phyloP scores from a whole-genome alignment of 805 yeast species.

The Nadsonia fulvescens region DNA sequence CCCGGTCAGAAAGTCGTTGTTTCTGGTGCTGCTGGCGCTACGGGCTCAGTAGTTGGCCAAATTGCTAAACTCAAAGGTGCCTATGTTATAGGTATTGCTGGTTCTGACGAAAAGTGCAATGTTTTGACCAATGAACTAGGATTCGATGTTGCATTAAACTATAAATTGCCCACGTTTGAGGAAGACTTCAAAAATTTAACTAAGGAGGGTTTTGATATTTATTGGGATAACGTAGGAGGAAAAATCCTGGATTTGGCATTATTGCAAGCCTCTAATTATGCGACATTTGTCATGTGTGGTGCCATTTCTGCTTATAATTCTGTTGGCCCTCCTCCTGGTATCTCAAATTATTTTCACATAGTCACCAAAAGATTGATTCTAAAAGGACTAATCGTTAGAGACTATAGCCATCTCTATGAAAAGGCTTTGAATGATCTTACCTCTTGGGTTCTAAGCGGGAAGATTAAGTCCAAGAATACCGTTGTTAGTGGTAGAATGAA shows the following conservation, averaged over 20 bases:
- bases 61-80: slow-evolving; percentile 49
- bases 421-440: slow-evolving; percentile 5
- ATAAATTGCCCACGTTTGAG: slow-evolving; percentile 16
- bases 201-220: slow-evolving; percentile 18
- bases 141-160: slow-evolving; percentile 49
- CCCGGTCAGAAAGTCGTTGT: slow-evolving; percentile 56
- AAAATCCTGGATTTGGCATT: slow-evolving; percentile 7
- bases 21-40: slow-evolving; percentile 95
- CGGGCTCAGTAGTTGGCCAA: slow-evolving; percentile 58
- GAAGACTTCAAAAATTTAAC: slow-evolving; percentile 17
- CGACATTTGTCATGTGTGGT: slow-evolving; percentile 7
- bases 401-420: slow-evolving; percentile 4
- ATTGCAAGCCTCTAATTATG: slow-evolving; percentile 5
- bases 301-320: slow-evolving; percentile 6
- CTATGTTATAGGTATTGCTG: slow-evolving; percentile 69
- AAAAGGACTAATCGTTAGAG: slow-evolving; percentile 6
- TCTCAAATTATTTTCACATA: slow-evolving; percentile 1
- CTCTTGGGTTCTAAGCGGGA: slow-evolving; percentile 1
- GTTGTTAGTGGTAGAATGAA: slow-evolving; percentile 5
- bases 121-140: slow-evolving; percentile 47
- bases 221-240: slow-evolving; percentile 21
- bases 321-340: slow-evolving; percentile 4
- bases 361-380: slow-evolving; percentile 6
- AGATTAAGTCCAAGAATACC: slow-evolving; percentile 3
- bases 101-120: slow-evolving; percentile 52